phyloP scores from a whole-genome alignment of 129 eudicot genomes.

The Centaurea solstitialis region DNA sequence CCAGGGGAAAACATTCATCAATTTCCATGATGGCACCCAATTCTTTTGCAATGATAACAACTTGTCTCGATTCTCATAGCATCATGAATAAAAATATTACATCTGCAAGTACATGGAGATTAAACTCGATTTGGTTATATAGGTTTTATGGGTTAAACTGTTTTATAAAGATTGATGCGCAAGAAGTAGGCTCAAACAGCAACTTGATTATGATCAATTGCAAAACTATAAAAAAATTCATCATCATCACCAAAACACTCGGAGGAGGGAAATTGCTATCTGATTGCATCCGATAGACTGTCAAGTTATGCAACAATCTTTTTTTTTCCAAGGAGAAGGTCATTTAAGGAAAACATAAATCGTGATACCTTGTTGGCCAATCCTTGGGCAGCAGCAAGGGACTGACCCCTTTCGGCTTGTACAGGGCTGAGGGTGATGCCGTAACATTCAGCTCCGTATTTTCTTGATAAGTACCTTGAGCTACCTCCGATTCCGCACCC shows the following conservation, averaged over 20 bases:
- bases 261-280: not conserved
- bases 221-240: not conserved
- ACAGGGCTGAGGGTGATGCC: conserved; percentile 93
- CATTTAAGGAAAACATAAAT: not conserved
- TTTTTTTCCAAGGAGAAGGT: not conserved
- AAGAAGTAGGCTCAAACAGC: not conserved
- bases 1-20: not conserved
- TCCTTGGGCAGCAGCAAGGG: conserved; percentile 85
- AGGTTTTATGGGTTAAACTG: not conserved
- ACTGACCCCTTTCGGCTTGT: conserved; percentile 82
- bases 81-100: not conserved
- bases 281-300: not conserved
- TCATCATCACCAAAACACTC: not conserved
- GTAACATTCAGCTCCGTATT: conserved; percentile 66
- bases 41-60: not conserved
- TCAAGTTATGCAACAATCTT: not conserved
- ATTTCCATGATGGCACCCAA: not conserved
- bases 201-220: not conserved
- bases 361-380: conserved; percentile 55
- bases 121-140: not conserved
- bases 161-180: not conserved
- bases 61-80: not conserved
- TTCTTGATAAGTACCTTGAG: conserved; percentile 74
- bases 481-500: conserved; percentile 98
- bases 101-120: not conserved